Percentiles rank a stretch among this genome's conserved stretches.
Evolutionary conservation across 441 rosid species (phyloP).

Genomic region (Euphorbia corollata): DNA sequence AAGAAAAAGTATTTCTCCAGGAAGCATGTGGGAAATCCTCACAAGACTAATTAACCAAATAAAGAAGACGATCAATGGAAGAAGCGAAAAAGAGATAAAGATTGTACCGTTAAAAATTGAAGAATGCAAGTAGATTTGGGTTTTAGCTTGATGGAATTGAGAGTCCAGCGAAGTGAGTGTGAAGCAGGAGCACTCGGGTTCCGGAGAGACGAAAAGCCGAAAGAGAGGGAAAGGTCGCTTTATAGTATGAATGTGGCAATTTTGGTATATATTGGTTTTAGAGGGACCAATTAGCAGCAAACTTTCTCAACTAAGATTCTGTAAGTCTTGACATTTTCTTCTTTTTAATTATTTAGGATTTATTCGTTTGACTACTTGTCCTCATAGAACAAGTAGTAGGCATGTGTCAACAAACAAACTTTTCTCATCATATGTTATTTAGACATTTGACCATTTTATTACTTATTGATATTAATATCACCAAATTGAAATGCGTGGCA

Average conservation of each 20-base stretch:
- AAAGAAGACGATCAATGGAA: neutral
- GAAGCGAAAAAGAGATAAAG: neutral
- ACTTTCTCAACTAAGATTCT: too few species aligned
- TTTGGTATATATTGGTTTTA: neutral
- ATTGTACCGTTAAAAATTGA: neutral
- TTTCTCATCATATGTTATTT: too few species aligned
- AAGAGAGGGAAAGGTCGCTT: constrained; percentile 4
- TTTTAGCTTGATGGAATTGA: neutral
- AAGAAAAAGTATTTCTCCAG: neutral
- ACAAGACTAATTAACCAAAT: neutral
- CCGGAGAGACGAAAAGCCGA: neutral
- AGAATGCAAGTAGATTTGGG: neutral
- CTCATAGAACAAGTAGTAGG: too few species aligned
- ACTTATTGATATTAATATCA: too few species aligned
- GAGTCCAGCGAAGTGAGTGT: neutral
- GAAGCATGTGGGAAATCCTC: constrained; percentile 1
- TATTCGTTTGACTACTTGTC: too few species aligned
- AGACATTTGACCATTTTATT: too few species aligned
- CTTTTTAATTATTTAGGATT: too few species aligned
- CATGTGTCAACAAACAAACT: too few species aligned
- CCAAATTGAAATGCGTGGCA: too few species aligned
- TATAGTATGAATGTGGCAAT: neutral
- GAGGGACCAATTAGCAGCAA: neutral
- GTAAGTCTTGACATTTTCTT: too few species aligned
- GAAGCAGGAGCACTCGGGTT: neutral